Evolutionary conservation across 1,284 basidiomycete species (phyloP), one percentile per base, ranked within the genome.

Genomic region (Puccinia novopanici): DNA sequence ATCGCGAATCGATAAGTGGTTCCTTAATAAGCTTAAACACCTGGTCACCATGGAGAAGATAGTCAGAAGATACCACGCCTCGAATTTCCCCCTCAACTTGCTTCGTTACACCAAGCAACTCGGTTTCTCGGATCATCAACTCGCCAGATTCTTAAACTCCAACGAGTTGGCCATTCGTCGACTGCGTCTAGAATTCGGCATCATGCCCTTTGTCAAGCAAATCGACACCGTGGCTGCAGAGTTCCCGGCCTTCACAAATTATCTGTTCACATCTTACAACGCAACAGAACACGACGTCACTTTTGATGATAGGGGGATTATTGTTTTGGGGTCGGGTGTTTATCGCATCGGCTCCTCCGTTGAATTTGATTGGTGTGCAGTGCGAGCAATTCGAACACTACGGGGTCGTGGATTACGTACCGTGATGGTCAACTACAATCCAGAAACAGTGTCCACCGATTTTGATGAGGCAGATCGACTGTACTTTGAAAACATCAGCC

Each of bases 361-460:
- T 86, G 97, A 99, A 87, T 99, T 99, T 87, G 96, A 99, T 86
- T 99, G 96, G 97, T 99, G 96, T 87, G 96, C 96, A 24, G 97
- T 99, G 73, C 92, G 95, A 74, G 94, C 95, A 40, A 98, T 98
- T 86, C 89, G 96, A 83, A 98, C 96, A 0, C 89, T 99, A 59
- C 93, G 96, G 81, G 92, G 96, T 63, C 91, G 93, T 85, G 95
- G 95, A n/a, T 88, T 94, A 82, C 94, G 94, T 85, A 98, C 97
- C 10, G 91, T 98, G 87, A 99, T 98, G 97, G 93, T 99, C 87
- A 99, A 98, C 88, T 98, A 98, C 88, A 98, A 98, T 87, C 96
- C 96, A 34, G 97, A 99, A 88, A 99, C 96, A 0, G 96, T 99
- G 85, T 95, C 93, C 85, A 98, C 97, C 67, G 97, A 99, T 87